A percentile compares a stretch with the other conserved stretches of the same genome.
phyloP scores from a whole-genome alignment of 768 basidiomycete species.

The Ramaria sp. region DNA sequence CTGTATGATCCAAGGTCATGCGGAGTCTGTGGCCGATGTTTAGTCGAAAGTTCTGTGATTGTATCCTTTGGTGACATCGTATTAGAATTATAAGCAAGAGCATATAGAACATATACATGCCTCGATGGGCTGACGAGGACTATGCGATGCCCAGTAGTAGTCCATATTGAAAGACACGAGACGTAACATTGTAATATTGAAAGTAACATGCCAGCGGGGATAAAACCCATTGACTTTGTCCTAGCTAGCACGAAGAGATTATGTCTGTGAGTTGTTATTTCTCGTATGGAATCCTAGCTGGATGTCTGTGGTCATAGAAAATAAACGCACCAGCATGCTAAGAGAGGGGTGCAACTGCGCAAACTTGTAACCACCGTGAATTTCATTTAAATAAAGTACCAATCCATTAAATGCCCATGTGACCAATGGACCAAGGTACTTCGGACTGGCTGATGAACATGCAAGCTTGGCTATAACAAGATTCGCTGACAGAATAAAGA shows the following conservation, averaged over 20 bases:
- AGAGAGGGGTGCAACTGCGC: conserved; percentile 43
- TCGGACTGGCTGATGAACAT: conserved; percentile 12
- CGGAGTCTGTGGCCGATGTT: conserved; percentile 43
- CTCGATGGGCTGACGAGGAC: conserved; percentile 26
- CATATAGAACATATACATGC: conserved; percentile 22
- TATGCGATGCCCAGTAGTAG: conserved; percentile 68
- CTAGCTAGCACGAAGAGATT: conserved; percentile 25
- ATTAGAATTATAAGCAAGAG: background rate
- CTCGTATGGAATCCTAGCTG: background rate
- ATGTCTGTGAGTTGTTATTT: background rate
- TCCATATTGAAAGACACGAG: conserved; percentile 92
- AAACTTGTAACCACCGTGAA: conserved; percentile 64
- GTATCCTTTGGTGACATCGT: conserved; percentile 3
- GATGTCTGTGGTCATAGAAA: background rate
- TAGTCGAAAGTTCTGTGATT: conserved; percentile 33
- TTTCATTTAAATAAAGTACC: conserved; percentile 70
- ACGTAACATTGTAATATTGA: conserved; percentile 94
- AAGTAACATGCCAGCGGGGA: conserved; percentile 86
- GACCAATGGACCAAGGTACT: conserved; percentile 32
- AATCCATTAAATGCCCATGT: conserved; percentile 73
- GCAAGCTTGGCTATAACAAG: conserved; percentile 40
- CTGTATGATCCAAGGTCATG: conserved; percentile 55
- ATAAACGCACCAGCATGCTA: conserved; percentile 44
- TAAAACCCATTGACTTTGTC: conserved; percentile 65
- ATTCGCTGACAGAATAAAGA: conserved; percentile 60